A percentile compares a stretch with the other conserved stretches of the same genome.
Conservation (phyloP, 2,329 filamentous ascomycete genomes). For the Colletotrichum sp. region DNA sequence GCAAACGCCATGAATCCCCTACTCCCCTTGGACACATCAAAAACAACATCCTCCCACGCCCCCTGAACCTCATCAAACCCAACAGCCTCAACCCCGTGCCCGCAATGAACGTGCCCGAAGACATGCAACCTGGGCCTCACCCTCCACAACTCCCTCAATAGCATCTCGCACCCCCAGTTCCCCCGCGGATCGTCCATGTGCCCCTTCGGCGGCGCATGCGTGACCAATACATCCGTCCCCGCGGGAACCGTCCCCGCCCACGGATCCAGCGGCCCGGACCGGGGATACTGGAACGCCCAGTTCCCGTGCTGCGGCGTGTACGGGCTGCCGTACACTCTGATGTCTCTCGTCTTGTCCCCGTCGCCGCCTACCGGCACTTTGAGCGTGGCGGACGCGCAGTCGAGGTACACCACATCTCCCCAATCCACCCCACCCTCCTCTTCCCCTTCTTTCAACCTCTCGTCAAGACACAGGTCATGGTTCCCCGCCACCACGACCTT, state of each 20-base stretch:
- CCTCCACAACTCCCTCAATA: conserved; percentile 35
- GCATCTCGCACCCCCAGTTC: conserved; percentile 31
- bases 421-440: conserved; percentile 20
- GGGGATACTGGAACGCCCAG: conserved; percentile 48
- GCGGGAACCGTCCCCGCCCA: conserved; percentile 29
- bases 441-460: conserved; percentile 5
- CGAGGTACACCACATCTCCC: conserved; percentile 29
- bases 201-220: conserved; percentile 39
- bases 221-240: conserved; percentile 41
- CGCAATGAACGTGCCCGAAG: conserved; percentile 43
- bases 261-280: conserved; percentile 25
- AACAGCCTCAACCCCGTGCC: conserved; percentile 33
- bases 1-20: not conserved
- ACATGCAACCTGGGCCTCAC: conserved; percentile 37
- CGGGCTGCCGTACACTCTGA: conserved; percentile 42
- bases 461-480: conserved; percentile 43
- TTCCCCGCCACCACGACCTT: conserved; percentile 55
- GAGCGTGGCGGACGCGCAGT: conserved; percentile 23
- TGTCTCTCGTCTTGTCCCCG: not conserved
- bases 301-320: conserved; percentile 35
- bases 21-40: not conserved
- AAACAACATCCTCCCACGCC: conserved; percentile 25
- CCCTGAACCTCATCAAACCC: conserved; percentile 32
- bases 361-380: conserved; percentile 26
- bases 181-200: conserved; percentile 37